Evolutionary conservation across 805 yeast species (phyloP), one percentile per base, ranked within the genome.

Genomic region (Peterozyma xylosa): DNA sequence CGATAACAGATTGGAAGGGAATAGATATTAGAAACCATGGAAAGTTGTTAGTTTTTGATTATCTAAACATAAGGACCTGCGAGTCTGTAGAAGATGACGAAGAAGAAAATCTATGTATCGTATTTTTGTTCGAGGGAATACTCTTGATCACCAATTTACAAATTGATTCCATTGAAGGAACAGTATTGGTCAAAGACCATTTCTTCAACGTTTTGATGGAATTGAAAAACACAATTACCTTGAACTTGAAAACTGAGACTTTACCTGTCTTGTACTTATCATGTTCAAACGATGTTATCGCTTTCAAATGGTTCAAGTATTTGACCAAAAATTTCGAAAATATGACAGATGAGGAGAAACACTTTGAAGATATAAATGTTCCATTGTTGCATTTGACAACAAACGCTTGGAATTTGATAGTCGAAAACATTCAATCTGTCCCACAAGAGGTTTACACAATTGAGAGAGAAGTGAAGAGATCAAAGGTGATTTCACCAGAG

Each of bases 1-100:
- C 41, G 11, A 33, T 47, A 5, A 34, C 30, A 30, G 45, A 45
- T 21, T 45, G 49, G 51, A 41, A 39, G 9, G 45, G 45, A n/a
- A n/a, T 48, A 5, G 35, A 39, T 34, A 15, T 48, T n/a, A 37
- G 30, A 2, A 43, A 38, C 6, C 11, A 38, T 6, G 47, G 47
- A 9, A 37, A 38, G 16, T 37, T 43, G 37, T 37, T 46, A 11
- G 16, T 37, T 11, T 42, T 45, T 34, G 51, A 49, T 33, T 34
- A 15, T 17, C 21, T 46, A 21, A 11, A 18, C 11, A 44, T 49
- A 4, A 37, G 45, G 17, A 16, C 15, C 21, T 11, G 16, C 14
- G 33, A 21, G 7, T 21, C 7, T 21, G 27, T 7, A 5, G 27
- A 21, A 21, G 47, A 40, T 17, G 41, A 32, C n/a, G 38, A 35